A percentile compares a stretch with the other conserved stretches of the same genome.
Evolutionary conservation across 2,329 filamentous ascomycete species (phyloP).

Genomic region (Orbilia blumenaviensis): DNA sequence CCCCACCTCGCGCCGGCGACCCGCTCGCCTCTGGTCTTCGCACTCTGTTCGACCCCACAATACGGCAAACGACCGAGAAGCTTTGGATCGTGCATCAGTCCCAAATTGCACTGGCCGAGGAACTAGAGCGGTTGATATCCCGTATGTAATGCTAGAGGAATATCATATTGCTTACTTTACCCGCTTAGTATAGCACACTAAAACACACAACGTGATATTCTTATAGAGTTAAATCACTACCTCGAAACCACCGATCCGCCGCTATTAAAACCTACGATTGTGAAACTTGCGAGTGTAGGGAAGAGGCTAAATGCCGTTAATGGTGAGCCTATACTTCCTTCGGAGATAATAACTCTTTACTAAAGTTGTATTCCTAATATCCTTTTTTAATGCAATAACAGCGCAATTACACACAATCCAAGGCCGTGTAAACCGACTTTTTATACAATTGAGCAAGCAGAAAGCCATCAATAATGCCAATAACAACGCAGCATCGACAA

Average conservation of each 20-base stretch:
- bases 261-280: conserved; percentile 56
- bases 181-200: background rate
- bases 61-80: conserved; percentile 58
- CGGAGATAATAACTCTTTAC: background rate
- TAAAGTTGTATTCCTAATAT: background rate
- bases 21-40: conserved; percentile 56
- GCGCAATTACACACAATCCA: conserved; percentile 56
- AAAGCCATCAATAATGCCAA: background rate
- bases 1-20: conserved; percentile 49
- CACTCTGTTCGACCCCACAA: conserved; percentile 56
- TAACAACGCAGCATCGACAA: background rate
- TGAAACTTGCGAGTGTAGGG: conserved; percentile 56
- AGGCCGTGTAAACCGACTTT: conserved; percentile 56
- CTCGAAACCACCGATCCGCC: conserved; percentile 58
- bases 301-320: conserved; percentile 57
- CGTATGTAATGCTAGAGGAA: conserved; percentile 54
- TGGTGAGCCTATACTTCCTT: conserved; percentile 25
- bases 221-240: conserved; percentile 57
- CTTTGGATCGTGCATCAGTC: conserved; percentile 56
- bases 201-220: too few species aligned
- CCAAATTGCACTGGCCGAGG: conserved; percentile 56
- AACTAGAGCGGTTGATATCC: conserved; percentile 56
- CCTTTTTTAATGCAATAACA: conserved; percentile 3
- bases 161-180: background rate
- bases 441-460: conserved; percentile 57